Base-by-base conservation (phyloP, 257 asterid genomes). In the Nicotiana attenuata region DNA sequence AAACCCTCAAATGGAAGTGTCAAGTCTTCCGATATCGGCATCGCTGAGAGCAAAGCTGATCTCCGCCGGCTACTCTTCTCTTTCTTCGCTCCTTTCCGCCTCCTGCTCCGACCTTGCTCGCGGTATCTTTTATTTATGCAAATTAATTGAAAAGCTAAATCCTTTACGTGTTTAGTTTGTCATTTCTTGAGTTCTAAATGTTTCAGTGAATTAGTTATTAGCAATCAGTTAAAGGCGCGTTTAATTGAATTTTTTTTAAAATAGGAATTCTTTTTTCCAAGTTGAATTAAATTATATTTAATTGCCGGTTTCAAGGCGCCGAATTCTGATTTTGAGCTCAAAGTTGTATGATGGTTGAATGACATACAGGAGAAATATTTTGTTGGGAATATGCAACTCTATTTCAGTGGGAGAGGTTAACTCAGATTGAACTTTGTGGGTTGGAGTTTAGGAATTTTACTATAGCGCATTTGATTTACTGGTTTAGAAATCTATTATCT, bases 11-110 rank as follows among this genome's bases (percentile, higher is more conserved):
- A 88, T 93, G 98, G 98, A 92, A 47, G 89, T 91, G 15, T 82
- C 92, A 85, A 91, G 87, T 77, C 85, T 93, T 22, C 97, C 97
- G 7, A 90, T 93, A 76, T 92, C 97, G 63, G 92, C 97, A 65
- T 90, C 98, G 79, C 96, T 85, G 17, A 89, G 97, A 81, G 95
- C 91, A 19, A 94, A 92, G 87, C 80, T 94, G 87, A 88, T 91
- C 60, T 89, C 95, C 33, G 90, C 92, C n/a, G 98, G 98, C 83
- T 91, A 90, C 82, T 81, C 89, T 81, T 91, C 92, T 81, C 88
- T 92, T 47, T 85, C 94, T 19, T 91, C 97, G 7, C 93, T 92
- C 28, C 83, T 90, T 83, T 82, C 93, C 76, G 52, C 88, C 38
- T 83, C 94, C 66, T 77, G 89, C 29, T 80, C 92, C 64, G 86